Conservation (phyloP, 2,329 filamentous ascomycete genomes). For the Venturia carpophila region DNA sequence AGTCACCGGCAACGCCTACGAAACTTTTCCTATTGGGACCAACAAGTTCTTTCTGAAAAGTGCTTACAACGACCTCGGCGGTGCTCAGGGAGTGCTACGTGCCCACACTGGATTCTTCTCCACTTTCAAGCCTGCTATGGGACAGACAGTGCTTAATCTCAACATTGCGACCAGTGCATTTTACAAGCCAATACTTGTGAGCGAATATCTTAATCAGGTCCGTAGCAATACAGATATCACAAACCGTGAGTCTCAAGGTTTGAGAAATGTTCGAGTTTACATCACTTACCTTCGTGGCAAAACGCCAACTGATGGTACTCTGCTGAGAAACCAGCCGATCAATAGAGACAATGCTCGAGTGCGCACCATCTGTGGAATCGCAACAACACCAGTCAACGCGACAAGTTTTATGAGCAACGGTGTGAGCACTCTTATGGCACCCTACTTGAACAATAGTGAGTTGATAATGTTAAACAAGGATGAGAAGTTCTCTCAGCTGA, state of each 20-base stretch:
- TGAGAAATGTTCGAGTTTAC: constrained; percentile 4
- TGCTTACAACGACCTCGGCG: background rate
- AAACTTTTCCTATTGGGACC: background rate
- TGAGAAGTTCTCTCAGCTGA: too few species aligned
- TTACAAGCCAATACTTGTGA: background rate
- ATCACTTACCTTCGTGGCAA: background rate
- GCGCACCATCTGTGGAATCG: background rate
- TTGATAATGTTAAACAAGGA: too few species aligned
- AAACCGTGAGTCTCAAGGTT: background rate
- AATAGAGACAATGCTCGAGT: background rate
- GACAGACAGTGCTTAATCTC: background rate
- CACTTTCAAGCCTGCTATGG: background rate
- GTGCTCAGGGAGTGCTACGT: background rate
- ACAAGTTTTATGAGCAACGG: too few species aligned
- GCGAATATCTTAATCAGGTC: background rate
- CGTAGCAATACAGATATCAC: too few species aligned
- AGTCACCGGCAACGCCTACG: background rate
- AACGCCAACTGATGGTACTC: background rate
- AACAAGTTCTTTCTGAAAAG: constrained; percentile 11
- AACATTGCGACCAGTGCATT: constrained; percentile 13
- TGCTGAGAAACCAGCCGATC: background rate
- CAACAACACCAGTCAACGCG: too few species aligned
- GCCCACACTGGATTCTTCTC: background rate
- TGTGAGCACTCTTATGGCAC: too few species aligned
- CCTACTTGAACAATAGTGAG: too few species aligned